Evolutionary conservation across 352 stramenopile species (phyloP).

Genomic region (Ophiocytium majus): DNA sequence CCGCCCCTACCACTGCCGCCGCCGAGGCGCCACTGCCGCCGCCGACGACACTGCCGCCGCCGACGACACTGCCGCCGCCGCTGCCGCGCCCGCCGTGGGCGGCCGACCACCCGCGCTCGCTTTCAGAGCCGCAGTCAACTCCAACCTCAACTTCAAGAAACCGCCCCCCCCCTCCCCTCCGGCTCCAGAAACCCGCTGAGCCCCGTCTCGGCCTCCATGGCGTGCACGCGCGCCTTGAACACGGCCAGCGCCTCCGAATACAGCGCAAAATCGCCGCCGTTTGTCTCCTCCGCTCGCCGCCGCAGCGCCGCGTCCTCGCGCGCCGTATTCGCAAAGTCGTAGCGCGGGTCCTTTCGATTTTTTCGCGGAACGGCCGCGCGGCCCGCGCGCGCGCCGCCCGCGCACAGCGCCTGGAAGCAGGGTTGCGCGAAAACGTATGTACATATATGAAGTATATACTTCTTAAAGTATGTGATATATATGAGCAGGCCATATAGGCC

Average conservation of each 20-base stretch:
- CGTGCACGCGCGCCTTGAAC: neutral
- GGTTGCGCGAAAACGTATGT: too few species aligned
- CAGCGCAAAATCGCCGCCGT: neutral
- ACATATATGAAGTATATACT: too few species aligned
- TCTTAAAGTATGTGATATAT: too few species aligned
- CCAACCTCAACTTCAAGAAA: neutral
- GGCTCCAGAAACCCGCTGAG: neutral
- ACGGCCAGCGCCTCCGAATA: neutral
- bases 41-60: neutral
- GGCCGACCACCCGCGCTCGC: too few species aligned
- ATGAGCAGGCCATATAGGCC: too few species aligned
- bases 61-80: neutral
- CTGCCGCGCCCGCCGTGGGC: neutral
- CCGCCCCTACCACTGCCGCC: neutral
- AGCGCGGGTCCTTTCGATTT: slow-evolving; percentile 15
- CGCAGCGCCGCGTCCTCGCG: neutral
- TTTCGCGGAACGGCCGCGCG: neutral
- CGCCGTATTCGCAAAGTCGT: neutral
- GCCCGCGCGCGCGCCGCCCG: neutral
- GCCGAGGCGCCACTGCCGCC: neutral
- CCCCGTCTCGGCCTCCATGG: slow-evolving; percentile 19
- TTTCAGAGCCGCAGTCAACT: too few species aligned
- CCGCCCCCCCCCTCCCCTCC: neutral
- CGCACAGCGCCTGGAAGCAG: neutral
- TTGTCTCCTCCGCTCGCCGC: neutral